These are phyloP conservation scores for Candida takata DNA, from an alignment of 805 yeast genomes.

Conservation along the genomic window DNA sequence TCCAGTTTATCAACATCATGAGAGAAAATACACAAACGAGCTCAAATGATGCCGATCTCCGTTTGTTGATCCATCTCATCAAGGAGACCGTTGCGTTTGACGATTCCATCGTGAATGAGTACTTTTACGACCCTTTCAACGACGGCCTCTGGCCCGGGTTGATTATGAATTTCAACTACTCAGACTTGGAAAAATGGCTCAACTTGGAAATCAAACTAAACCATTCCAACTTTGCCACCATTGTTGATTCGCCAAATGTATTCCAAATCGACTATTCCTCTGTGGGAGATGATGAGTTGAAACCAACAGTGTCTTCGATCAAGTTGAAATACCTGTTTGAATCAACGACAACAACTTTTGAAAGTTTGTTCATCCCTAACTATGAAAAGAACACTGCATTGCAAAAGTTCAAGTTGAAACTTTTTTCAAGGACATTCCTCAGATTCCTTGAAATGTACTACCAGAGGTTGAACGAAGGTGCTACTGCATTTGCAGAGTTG, in stretches of 20 bases:
- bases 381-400: constrained; percentile 30
- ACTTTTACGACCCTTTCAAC: constrained; percentile 33
- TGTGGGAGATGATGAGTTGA: constrained; percentile 23
- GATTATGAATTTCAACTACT: constrained; percentile 18
- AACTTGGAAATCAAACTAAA: constrained; percentile 41
- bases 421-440: constrained; percentile 39
- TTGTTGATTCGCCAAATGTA: constrained; percentile 34
- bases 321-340: constrained; percentile 37
- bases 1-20: constrained; percentile 19
- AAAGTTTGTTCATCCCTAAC: constrained; percentile 18
- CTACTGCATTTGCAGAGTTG: constrained; percentile 22
- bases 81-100: constrained; percentile 36
- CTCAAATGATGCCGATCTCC: constrained; percentile 8
- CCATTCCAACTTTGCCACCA: constrained; percentile 35
- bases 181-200: constrained; percentile 39
- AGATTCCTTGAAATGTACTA: constrained; percentile 33
- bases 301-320: constrained; percentile 36
- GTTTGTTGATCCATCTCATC: constrained; percentile 27
- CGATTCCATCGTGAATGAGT: constrained; percentile 28
- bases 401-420: constrained; percentile 39
- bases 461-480: constrained; percentile 24
- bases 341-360: constrained; percentile 36
- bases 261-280: constrained; percentile 41
- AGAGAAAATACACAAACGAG: constrained; percentile 21
- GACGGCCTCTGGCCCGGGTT: constrained; percentile 26